Conservation (phyloP, 2,329 filamentous ascomycete species). For the Colletotrichum costaricense region DNA sequence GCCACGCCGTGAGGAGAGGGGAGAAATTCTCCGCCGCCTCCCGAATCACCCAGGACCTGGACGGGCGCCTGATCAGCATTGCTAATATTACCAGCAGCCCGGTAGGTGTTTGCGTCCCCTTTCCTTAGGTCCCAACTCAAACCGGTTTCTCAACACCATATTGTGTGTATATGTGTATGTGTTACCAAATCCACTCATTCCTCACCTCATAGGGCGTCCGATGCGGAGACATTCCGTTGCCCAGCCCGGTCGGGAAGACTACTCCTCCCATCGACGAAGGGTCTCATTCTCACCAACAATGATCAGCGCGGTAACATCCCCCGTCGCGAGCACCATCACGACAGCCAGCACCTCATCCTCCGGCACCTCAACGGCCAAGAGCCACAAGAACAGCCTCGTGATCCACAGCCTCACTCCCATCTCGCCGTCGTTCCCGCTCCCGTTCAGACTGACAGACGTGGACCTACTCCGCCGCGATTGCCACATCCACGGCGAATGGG, state of each 20-base stretch:
- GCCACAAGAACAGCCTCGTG: constrained; percentile 10
- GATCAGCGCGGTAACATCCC: constrained; percentile 21
- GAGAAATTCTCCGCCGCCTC: neutral
- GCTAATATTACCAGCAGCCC: neutral
- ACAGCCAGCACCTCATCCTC: constrained; percentile 20
- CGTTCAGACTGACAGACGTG: constrained; percentile 58
- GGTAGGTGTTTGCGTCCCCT: neutral
- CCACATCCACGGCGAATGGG: constrained; percentile 60
- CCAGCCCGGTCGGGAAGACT: constrained; percentile 29
- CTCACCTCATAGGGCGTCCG: neutral
- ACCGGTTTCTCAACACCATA: neutral
- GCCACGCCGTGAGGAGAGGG: constrained; percentile 3
- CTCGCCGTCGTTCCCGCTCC: constrained; percentile 38
- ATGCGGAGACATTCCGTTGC: constrained; percentile 33
- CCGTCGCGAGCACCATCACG: constrained; percentile 16
- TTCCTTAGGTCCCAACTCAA: neutral
- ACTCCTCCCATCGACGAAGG: constrained; percentile 21
- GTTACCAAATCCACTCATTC: neutral
- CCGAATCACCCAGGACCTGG: neutral
- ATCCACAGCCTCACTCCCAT: constrained; percentile 10
- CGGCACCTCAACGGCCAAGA: constrained; percentile 11
- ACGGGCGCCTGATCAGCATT: neutral
- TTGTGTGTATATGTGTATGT: neutral
- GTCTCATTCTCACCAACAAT: constrained; percentile 34
- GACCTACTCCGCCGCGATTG: constrained; percentile 61